Conservation (phyloP, 306 rosid genomes). For the Arachis hypogaea region DNA sequence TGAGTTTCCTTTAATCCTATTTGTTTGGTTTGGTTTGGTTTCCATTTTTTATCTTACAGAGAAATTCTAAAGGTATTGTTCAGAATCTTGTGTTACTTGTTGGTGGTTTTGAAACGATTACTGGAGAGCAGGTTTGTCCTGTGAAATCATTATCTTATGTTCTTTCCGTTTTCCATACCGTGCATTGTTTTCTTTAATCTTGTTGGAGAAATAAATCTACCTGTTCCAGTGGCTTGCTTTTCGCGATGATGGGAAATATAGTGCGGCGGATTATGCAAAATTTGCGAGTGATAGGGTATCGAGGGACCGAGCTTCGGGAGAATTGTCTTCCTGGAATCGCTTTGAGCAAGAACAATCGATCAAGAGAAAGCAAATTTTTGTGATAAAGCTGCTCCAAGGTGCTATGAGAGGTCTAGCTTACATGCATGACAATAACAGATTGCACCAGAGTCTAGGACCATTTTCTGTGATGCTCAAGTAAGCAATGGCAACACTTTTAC, state of each 20-base stretch:
- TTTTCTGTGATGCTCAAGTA: conserved; percentile 88
- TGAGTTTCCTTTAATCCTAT: conserved; percentile 14
- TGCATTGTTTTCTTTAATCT: conserved; percentile 26
- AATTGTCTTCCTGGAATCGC: conserved; percentile 66
- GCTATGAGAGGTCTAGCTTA: conserved; percentile 79
- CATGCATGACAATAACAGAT: conserved; percentile 74
- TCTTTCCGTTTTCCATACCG: conserved; percentile 5
- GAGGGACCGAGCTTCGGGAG: conserved; percentile 43
- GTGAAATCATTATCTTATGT: conserved; percentile 17
- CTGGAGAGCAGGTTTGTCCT: conserved; percentile 88
- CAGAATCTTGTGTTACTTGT: conserved; percentile 70
- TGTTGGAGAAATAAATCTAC: conserved; percentile 11
- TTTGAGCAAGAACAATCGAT: conserved; percentile 60
- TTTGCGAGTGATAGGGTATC: conserved; percentile 68
- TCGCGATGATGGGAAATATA: conserved; percentile 84
- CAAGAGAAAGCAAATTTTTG: conserved; percentile 66
- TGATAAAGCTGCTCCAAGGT: conserved; percentile 74
- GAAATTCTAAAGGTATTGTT: conserved; percentile 56
- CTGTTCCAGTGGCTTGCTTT: conserved; percentile 94
- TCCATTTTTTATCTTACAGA: conserved; percentile 50
- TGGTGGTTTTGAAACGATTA: conserved; percentile 91
- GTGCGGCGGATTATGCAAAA: conserved; percentile 90
- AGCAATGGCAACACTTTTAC: conserved; percentile 36
- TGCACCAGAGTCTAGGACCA: conserved; percentile 99
- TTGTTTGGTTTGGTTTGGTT: neutral